Percentiles rank a stretch among this genome's conserved stretches.
Evolutionary conservation across 768 basidiomycete species (phyloP).

Genomic region (Auricularia sp.): DNA sequence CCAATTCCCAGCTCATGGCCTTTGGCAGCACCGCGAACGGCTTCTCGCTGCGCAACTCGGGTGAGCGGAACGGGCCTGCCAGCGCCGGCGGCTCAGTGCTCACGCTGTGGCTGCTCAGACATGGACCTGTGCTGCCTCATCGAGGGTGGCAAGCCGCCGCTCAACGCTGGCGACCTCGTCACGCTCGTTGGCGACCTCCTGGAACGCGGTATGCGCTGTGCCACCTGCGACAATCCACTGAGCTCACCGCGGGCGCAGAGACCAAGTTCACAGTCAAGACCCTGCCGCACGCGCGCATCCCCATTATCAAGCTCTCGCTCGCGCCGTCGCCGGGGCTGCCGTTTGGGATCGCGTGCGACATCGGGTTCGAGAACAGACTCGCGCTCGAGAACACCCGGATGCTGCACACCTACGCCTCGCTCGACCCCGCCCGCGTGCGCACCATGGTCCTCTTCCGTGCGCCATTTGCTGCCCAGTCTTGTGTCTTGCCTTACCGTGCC

Average conservation of each 20-base stretch:
- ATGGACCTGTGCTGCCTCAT: conserved; percentile 99
- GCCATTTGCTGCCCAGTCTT: conserved; percentile 18
- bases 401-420: conserved; percentile 93
- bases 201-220: conserved; percentile 63
- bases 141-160: conserved; percentile 67
- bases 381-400: conserved; percentile 95
- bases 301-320: conserved; percentile 93
- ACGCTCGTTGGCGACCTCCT: conserved; percentile 88
- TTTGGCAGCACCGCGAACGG: conserved; percentile 98
- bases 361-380: conserved; percentile 95
- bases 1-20: conserved; percentile 78
- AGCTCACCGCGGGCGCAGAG: conserved; percentile 36
- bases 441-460: conserved; percentile 93
- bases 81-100: neutral
- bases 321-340: conserved; percentile 75
- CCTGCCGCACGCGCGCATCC: conserved; percentile 92
- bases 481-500: neutral
- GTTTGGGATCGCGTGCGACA: conserved; percentile 91
- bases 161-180: conserved; percentile 78
- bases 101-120: conserved; percentile 38
- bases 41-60: conserved; percentile 92
- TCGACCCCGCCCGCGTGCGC: conserved; percentile 87
- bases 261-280: conserved; percentile 96
- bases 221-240: neutral
- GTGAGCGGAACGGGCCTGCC: conserved; percentile 30